Evolutionary conservation across 306 rosid species (phyloP).

Genomic region (Malus sieversii): DNA sequence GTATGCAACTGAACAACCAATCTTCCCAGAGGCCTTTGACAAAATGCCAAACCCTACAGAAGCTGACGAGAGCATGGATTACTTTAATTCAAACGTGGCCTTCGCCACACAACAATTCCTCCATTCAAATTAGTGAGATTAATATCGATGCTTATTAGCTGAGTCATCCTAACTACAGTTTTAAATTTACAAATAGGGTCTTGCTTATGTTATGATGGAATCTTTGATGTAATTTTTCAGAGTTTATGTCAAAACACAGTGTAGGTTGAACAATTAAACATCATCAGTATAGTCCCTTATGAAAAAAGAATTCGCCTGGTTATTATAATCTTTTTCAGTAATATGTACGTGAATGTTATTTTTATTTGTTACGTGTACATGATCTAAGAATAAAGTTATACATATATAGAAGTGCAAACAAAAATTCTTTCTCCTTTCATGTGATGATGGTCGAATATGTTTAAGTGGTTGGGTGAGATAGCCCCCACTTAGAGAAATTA

Average conservation of each 20-base stretch:
- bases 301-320: not conserved
- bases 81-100: conserved; percentile 24
- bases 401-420: not conserved
- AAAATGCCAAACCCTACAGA: conserved; percentile 19
- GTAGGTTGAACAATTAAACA: not conserved
- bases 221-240: conserved; percentile 29
- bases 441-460: not conserved
- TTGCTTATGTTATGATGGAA: conserved; percentile 29
- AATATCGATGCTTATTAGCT: not conserved
- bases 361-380: not conserved
- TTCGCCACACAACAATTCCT: conserved; percentile 26
- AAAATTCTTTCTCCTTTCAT: not conserved
- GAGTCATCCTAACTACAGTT: not conserved
- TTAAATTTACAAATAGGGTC: conserved; percentile 8
- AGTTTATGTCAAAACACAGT: conserved; percentile 8
- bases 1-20: conserved; percentile 16
- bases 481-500: not conserved
- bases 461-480: not conserved
- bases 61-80: conserved; percentile 17
- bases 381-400: not conserved
- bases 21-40: conserved; percentile 14
- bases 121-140: not conserved
- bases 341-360: not conserved
- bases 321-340: not conserved
- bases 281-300: not conserved